A percentile compares a stretch with the other conserved stretches of the same genome.
These are phyloP conservation scores for Gamarada debralockiae DNA, from an alignment of 495 filamentous ascomycete species.

Conservation along the genomic window DNA sequence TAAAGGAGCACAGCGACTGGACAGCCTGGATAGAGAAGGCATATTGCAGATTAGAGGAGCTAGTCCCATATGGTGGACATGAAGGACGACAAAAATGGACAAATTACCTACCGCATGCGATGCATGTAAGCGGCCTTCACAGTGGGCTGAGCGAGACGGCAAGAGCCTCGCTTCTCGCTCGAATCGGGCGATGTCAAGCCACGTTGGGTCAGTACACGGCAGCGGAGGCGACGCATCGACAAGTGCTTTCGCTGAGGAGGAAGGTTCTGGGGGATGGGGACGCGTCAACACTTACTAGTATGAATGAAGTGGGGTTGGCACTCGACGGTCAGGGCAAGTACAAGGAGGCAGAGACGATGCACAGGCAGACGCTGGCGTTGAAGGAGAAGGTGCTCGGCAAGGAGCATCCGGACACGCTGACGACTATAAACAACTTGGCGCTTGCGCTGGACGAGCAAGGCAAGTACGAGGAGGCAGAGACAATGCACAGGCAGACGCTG, in stretches of 20 bases:
- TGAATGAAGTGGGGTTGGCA: not conserved
- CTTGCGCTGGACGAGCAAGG: too few relatives aligned
- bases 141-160: not conserved
- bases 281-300: not conserved
- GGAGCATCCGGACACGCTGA: too few relatives aligned
- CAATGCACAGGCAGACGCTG: too few relatives aligned
- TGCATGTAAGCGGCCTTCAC: not conserved
- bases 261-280: conserved; percentile 14
- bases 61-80: not conserved
- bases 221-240: conserved; percentile 1
- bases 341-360: too few relatives aligned
- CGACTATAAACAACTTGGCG: too few relatives aligned
- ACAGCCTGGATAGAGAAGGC: conserved; percentile 17
- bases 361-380: too few relatives aligned
- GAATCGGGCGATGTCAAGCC: conserved; percentile 1
- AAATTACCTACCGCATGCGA: not conserved
- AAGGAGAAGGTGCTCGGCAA: too few relatives aligned
- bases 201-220: not conserved
- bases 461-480: too few relatives aligned
- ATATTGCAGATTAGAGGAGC: not conserved
- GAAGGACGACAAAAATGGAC: not conserved
- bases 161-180: conserved; percentile 2
- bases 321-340: too few relatives aligned
- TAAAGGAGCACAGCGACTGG: conserved; percentile 15
- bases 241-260: not conserved